Evolutionary conservation across 352 stramenopile species (phyloP).

Genomic region (Globisporangium radiosum): DNA sequence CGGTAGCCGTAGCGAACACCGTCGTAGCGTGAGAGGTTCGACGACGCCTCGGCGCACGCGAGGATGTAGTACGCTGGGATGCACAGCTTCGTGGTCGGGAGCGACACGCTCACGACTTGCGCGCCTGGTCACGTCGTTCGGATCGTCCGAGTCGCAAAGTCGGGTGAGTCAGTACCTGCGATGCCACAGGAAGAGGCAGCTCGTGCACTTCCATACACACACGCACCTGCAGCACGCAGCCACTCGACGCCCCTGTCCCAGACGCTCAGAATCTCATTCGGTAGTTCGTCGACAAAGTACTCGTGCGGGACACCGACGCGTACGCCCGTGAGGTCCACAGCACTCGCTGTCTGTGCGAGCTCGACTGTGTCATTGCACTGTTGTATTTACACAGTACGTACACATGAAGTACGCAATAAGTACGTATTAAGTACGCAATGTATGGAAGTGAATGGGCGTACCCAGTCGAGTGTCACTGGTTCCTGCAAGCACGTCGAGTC

Average conservation of each 20-base stretch:
- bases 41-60: conserved; percentile 95
- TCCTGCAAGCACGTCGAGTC: conserved; percentile 80
- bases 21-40: conserved; percentile 97
- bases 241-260: conserved; percentile 81
- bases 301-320: conserved; percentile 91
- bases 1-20: conserved; percentile 89
- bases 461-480: conserved; percentile 40
- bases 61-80: conserved; percentile 98
- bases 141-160: not conserved
- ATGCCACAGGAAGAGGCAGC: not conserved
- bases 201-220: not conserved
- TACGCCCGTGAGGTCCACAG: conserved; percentile 60
- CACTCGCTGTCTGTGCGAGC: conserved; percentile 16
- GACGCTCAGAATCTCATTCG: conserved; percentile 70
- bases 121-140: conserved; percentile 22
- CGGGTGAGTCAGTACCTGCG: not conserved
- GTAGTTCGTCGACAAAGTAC: conserved; percentile 91
- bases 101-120: conserved; percentile 66
- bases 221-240: conserved; percentile 49
- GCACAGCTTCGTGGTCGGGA: conserved; percentile 79
- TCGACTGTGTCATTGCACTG: conserved; percentile 35
- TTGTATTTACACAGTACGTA: not conserved
- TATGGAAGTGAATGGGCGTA: conserved; percentile 15
- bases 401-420: not conserved
- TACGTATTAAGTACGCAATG: not conserved